Conservation (phyloP, 805 yeast genomes). For the Geotrichum ghanense region DNA sequence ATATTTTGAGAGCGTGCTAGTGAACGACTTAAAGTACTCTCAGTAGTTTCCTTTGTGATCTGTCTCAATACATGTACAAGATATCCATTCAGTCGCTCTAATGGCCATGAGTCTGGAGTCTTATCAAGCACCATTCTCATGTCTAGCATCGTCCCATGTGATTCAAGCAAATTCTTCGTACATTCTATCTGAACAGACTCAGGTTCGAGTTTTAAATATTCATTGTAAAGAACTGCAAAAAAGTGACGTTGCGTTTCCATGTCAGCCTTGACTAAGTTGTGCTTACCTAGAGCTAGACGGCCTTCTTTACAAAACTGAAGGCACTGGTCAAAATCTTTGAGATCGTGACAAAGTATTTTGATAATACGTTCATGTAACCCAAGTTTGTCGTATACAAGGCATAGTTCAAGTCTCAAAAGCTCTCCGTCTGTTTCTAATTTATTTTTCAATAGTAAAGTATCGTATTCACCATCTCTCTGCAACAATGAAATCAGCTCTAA, state of each 20-base stretch:
- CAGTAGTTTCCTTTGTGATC: slow-evolving; percentile 12
- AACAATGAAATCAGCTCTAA: slow-evolving; percentile 17
- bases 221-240: slow-evolving; percentile 18
- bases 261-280: slow-evolving; percentile 5
- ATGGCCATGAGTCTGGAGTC: slow-evolving; percentile 24
- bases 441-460: slow-evolving; percentile 17
- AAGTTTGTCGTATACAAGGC: slow-evolving; percentile 22
- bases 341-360: slow-evolving; percentile 20
- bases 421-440: slow-evolving; percentile 18
- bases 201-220: slow-evolving; percentile 15
- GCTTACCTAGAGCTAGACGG: background rate
- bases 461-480: slow-evolving; percentile 15
- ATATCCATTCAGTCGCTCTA: slow-evolving; percentile 20
- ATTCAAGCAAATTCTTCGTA: slow-evolving; percentile 19
- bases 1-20: slow-evolving; percentile 14
- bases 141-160: slow-evolving; percentile 21
- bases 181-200: slow-evolving; percentile 15
- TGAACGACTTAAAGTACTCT: slow-evolving; percentile 10
- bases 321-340: slow-evolving; percentile 26
- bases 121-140: slow-evolving; percentile 18
- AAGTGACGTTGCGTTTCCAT: slow-evolving; percentile 15
- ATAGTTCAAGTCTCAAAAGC: slow-evolving; percentile 23
- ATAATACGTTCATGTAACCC: slow-evolving; percentile 25
- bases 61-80: slow-evolving; percentile 11
- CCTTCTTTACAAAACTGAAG: slow-evolving; percentile 24